Base-by-base conservation (phyloP, 2,329 filamentous ascomycete genomes). In the Colletotrichum lini region DNA sequence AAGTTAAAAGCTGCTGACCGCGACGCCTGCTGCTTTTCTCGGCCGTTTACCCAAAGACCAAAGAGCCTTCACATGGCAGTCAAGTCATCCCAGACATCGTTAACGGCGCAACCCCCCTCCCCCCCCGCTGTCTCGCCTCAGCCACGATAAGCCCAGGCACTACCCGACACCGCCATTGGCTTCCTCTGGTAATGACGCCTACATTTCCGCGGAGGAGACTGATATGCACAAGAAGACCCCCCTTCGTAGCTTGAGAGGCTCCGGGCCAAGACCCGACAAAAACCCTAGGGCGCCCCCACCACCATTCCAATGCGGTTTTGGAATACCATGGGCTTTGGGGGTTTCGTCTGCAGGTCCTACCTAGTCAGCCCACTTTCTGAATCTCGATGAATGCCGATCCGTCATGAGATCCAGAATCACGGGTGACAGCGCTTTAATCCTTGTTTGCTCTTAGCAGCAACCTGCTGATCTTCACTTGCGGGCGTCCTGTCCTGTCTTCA, bases 191-290 rank as follows among this genome's bases (percentile, higher is more conserved):
- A 38, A 72, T 61, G 47, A 70, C 44, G 47, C 59, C 59, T 15
- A 30, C 23, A 12, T 42, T 18, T 8, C 42, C 23, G 44, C 15
- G n/a, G 15, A 65, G 38, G n/a, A 53, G 40, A 6, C 26, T 42
- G 47, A 69, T 70, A 47, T 26, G n/a, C 16, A 63, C 65, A 3
- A 52, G 45, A 35, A 44, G 58, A 26, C 26, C 58, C 47, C 47
- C 30, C 69, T 44, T 2, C 15, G 45, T 4, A 38, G 38, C 40
- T 45, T 44, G 18, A 63, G 26, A 16, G 57, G 57, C 38, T 47
- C 21, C 35, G 12, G 15, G 10, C 38, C 21, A 23, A 57, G 69
- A 58, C 52, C 52, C 16, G 52, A 4, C 26, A 1, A 21, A 4
- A 30, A 30, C 10, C 47, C 50, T 5, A 58, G 38, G 18, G 35